A percentile compares a stretch with the other conserved stretches of the same genome.
These are phyloP conservation scores for Saccharomyces cerevisiae DNA, from an alignment of 805 yeast genomes.

Conservation along the genomic window DNA sequence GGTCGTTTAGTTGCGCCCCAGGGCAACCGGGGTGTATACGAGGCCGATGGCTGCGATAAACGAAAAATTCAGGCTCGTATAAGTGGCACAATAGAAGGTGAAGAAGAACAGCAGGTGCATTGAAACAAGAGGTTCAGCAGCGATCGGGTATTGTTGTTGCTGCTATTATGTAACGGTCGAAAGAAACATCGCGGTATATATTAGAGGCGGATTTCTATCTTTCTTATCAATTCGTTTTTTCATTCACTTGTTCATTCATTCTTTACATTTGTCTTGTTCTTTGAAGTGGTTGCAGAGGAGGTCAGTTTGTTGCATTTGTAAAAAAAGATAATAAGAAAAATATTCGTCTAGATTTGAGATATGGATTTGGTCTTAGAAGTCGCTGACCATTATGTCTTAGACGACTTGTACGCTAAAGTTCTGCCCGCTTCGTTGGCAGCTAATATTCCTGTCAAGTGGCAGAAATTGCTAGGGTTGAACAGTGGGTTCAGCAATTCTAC, in stretches of 20 bases:
- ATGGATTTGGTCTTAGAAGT: conserved; percentile 92
- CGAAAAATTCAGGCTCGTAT: background rate
- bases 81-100: background rate
- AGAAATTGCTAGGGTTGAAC: conserved; percentile 15
- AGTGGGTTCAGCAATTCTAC: conserved; percentile 22
- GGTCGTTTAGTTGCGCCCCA: background rate
- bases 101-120: background rate
- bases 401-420: conserved; percentile 59
- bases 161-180: background rate
- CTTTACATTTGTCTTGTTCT: background rate
- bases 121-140: background rate
- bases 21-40: background rate
- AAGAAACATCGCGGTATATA: background rate
- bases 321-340: background rate
- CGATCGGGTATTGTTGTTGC: background rate
- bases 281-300: background rate
- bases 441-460: conserved; percentile 26
- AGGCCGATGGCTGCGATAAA: background rate
- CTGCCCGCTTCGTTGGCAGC: conserved; percentile 50
- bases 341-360: background rate
- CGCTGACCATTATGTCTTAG: conserved; percentile 65
- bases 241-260: too few species aligned
- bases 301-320: background rate
- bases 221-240: background rate
- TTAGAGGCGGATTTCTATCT: background rate